Evolutionary conservation across 441 rosid genomes (phyloP), one percentile per base, ranked within the genome.

Genomic region (Erodium texanum): DNA sequence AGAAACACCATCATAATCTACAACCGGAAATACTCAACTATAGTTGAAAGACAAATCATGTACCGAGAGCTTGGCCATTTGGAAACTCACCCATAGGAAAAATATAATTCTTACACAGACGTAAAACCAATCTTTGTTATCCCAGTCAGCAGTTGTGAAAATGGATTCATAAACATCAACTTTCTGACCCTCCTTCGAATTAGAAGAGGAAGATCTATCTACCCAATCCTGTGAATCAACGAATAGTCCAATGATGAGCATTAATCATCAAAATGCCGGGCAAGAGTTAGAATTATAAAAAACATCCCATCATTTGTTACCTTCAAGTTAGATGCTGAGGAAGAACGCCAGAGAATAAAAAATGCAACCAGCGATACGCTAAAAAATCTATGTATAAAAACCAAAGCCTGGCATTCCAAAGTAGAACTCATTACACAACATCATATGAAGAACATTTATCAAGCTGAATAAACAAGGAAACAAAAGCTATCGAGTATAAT

Each of bases 321-420:
- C 89, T 87, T 81, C 56, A 84, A 50, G 19, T 69, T 75, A 41
- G 78, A 73, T 15, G 77, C 66, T 0, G 91, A 80, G 7, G 98
- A 87, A 65, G 82, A 78, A 8, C 73, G 85, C 97, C 97, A 93
- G 34, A 93, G 83, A 74, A 87, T 29, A 75, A 89, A 90, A 81
- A 92, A 89, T 20, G 86, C 71, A 72, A 89, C 82, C 64, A 90
- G 91, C 0, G 96, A 87, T 24, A 87, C 70, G 78, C 98, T 86
- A 83, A 93, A 93, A 82, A 93, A 90, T 79, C 98, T 89, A 82
- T 88, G 97, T 80, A 93, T 87, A 72, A 84, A 81, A 76, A 86
- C 85, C 86, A 93, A 86, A 70, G 92, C 98, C 98, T 90, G 93
- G 67, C 81, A 82, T 81, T 84, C 73, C 77, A 78, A 84, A 38